Base-by-base conservation (phyloP, 441 rosid genomes). In the Kokia cookei region DNA sequence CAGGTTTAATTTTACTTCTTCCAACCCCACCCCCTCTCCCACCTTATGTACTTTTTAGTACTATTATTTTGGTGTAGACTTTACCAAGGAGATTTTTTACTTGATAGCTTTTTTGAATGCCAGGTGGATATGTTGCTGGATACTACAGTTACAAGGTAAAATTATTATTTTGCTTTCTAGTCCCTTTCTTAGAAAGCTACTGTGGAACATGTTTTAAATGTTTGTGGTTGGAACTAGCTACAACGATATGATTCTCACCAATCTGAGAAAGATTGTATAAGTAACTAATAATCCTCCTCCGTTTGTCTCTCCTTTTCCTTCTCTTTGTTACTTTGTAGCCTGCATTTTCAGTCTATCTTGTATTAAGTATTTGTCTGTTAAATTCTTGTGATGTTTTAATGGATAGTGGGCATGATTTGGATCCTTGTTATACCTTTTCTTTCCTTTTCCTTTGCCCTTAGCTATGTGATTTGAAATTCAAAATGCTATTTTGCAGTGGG, bases 61-160 rank as follows among this genome's bases (percentile, higher is more conserved):
- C 32, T 58, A 19, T 15, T 65, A 57, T 59, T 77, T 61, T 13
- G 66, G 61, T 5, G 24, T 24, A 27, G 45, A 42, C 69, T 67
- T 71, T 51, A 40, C 7, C 32, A 54, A 7, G 26, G 26, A 48
- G 24, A 22, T 63, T 50, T 74, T 32, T 48, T 71, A 9, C 70
- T 79, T 53, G 37, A 22, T 77, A 5, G 3, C 57, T 67, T 73
- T 77, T 82, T 68, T 73, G 75, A 69, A 60, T 73, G 58, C 22
- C 80, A 94, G 97, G 98, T 68, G 97, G 96, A 76, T 93, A 94
- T 81, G 97, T 94, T 57, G 97, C 99, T 68, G 99, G 99, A 69
- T 92, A 94, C 77, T 94, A 94, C 80, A 92, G 97, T 75, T 94
- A 94, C 84, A 91, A 95, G 97, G 99, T 94, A 84, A 26, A 26